A percentile compares a stretch with the other conserved stretches of the same genome.
Evolutionary conservation across 306 rosid genomes (phyloP).

Genomic region (Vachellia pachyceras): DNA sequence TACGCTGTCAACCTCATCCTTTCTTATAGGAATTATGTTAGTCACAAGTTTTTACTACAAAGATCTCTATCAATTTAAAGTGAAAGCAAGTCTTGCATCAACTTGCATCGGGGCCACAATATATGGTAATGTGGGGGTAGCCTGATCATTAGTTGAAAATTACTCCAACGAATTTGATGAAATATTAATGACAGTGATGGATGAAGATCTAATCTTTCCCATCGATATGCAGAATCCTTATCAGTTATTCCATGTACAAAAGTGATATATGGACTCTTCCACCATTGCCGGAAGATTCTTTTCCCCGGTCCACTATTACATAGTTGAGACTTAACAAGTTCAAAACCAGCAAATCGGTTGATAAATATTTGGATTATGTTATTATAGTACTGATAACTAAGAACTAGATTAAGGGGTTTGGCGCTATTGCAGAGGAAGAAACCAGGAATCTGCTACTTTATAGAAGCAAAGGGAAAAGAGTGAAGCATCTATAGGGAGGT

Average conservation of each 20-base stretch:
- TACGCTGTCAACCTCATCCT: not conserved
- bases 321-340: slow-evolving; percentile 37
- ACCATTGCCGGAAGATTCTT: slow-evolving; percentile 40
- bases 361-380: not conserved
- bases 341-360: not conserved
- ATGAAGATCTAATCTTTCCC: slow-evolving; percentile 43
- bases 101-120: slow-evolving; percentile 42
- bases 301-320: slow-evolving; percentile 54
- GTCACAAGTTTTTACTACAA: not conserved
- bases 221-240: slow-evolving; percentile 53
- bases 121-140: slow-evolving; percentile 46
- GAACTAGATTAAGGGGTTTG: slow-evolving; percentile 5
- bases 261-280: slow-evolving; percentile 45
- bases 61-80: slow-evolving; percentile 1
- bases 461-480: slow-evolving; percentile 1
- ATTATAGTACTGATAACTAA: not conserved
- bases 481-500: slow-evolving; percentile 38
- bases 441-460: slow-evolving; percentile 45
- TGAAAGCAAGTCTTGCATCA: slow-evolving; percentile 37
- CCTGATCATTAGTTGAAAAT: slow-evolving; percentile 66
- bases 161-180: slow-evolving; percentile 56
- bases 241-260: slow-evolving; percentile 48
- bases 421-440: slow-evolving; percentile 12
- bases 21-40: not conserved
- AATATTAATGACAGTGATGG: slow-evolving; percentile 51